A percentile compares a stretch with the other conserved stretches of the same genome.
These are phyloP conservation scores for Aspergillus calidoustus DNA, from an alignment of 2,329 filamentous ascomycete genomes.

Conservation along the genomic window DNA sequence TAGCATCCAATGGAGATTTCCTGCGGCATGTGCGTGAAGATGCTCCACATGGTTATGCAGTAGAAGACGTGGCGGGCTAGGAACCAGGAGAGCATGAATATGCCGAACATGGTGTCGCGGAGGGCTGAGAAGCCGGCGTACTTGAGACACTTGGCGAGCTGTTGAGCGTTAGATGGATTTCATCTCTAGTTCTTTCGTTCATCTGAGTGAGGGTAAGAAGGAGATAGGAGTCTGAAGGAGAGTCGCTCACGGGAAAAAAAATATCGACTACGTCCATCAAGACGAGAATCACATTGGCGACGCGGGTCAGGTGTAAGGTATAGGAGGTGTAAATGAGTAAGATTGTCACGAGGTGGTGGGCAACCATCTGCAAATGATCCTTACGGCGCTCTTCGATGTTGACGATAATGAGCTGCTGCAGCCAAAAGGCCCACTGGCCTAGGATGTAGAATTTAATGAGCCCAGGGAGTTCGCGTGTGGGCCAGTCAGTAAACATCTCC, in stretches of 20 bases:
- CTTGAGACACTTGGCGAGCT: slow-evolving; percentile 83
- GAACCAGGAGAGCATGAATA: slow-evolving; percentile 82
- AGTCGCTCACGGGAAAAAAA: slow-evolving; percentile 1
- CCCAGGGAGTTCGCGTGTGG: slow-evolving; percentile 69
- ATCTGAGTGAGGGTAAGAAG: too few species aligned
- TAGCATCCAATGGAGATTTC: slow-evolving; percentile 5
- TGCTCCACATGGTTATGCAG: neutral
- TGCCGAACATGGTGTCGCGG: slow-evolving; percentile 76
- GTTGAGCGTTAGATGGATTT: slow-evolving; percentile 54
- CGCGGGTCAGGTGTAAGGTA: slow-evolving; percentile 75
- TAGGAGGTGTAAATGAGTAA: slow-evolving; percentile 76
- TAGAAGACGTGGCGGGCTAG: slow-evolving; percentile 68
- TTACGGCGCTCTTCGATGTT: slow-evolving; percentile 88
- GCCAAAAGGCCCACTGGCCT: slow-evolving; percentile 82
- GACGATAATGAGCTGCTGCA: slow-evolving; percentile 86
- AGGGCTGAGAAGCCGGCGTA: slow-evolving; percentile 73
- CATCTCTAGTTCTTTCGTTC: too few species aligned
- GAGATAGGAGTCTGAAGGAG: too few species aligned
- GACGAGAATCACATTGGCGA: slow-evolving; percentile 79
- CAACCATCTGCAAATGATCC: slow-evolving; percentile 89
- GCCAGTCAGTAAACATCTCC: slow-evolving; percentile 79
- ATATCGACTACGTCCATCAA: slow-evolving; percentile 88
- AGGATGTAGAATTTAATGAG: slow-evolving; percentile 65
- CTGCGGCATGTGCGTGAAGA: slow-evolving; percentile 1
- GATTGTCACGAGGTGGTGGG: slow-evolving; percentile 85